Evolutionary conservation across 305 asterid species (phyloP).

Genomic region (Lippia alba): DNA sequence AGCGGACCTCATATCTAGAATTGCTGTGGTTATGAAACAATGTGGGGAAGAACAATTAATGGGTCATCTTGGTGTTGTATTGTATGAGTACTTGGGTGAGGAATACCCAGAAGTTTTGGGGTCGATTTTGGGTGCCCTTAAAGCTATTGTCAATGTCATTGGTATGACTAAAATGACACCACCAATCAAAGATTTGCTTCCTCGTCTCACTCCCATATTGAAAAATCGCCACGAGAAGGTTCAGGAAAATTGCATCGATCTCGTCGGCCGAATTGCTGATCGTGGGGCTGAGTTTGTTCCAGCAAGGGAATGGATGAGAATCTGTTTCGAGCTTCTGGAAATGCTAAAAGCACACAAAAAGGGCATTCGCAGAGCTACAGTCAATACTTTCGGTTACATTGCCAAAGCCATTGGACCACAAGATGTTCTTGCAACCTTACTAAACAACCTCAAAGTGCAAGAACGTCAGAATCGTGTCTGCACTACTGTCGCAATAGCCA

Average conservation of each 20-base stretch:
- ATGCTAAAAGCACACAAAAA: slow-evolving; percentile 98
- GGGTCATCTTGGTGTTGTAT: slow-evolving; percentile 96
- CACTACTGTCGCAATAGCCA: slow-evolving; percentile 97
- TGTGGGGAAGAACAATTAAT: slow-evolving; percentile 93
- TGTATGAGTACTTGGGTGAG: slow-evolving; percentile 92
- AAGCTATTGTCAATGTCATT: slow-evolving; percentile 92
- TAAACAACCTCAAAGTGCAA: slow-evolving; percentile 94
- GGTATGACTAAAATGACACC: slow-evolving; percentile 99
- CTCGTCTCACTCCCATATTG: slow-evolving; percentile 89
- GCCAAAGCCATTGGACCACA: slow-evolving; percentile 99
- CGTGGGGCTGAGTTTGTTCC: slow-evolving; percentile 97
- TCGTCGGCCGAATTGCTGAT: slow-evolving; percentile 95
- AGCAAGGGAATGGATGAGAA: slow-evolving; percentile 98
- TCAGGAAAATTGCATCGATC: slow-evolving; percentile 96
- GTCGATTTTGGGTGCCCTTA: slow-evolving; percentile 89
- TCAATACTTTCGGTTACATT: slow-evolving; percentile 91
- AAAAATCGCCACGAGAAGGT: slow-evolving; percentile 96
- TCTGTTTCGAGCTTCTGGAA: slow-evolving; percentile 96
- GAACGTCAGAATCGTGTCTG: slow-evolving; percentile 98
- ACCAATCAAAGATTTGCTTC: slow-evolving; percentile 93
- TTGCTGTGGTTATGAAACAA: slow-evolving; percentile 96
- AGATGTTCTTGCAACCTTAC: slow-evolving; percentile 88
- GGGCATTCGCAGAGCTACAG: slow-evolving; percentile 96
- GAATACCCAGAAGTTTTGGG: slow-evolving; percentile 97
- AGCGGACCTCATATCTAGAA: slow-evolving; percentile 88